Conservation (phyloP, 108 stramenopile genomes). For the Tribonema minus region DNA sequence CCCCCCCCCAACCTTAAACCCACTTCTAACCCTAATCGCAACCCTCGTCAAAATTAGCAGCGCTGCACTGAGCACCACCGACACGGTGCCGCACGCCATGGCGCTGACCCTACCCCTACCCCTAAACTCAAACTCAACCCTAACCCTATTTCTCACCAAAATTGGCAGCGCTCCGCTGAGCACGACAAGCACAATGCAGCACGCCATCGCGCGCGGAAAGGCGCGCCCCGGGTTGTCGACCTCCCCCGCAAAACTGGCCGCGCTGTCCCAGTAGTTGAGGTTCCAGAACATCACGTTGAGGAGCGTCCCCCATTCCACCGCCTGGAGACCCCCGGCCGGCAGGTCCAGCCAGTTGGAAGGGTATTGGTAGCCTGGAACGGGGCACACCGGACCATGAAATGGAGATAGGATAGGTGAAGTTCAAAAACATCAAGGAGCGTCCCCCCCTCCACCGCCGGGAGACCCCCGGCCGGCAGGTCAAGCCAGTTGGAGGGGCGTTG, state of each 20-base stretch:
- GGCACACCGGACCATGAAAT: constrained; percentile 75
- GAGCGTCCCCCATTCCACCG: constrained; percentile 77
- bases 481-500: constrained; percentile 74
- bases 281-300: constrained; percentile 93
- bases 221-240: constrained; percentile 67
- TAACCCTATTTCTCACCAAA: too few relatives aligned
- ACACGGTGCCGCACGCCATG: too few relatives aligned
- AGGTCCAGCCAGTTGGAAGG: constrained; percentile 71
- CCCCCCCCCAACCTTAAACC: too few relatives aligned
- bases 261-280: constrained; percentile 80
- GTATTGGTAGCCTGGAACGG: constrained; percentile 51
- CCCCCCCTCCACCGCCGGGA: constrained; percentile 77
- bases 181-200: constrained; percentile 63
- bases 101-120: too few relatives aligned
- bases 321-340: constrained; percentile 65
- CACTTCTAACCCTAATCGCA: too few relatives aligned
- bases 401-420: constrained; percentile 84
- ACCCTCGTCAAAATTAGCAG: too few relatives aligned
- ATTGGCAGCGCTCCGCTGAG: constrained; percentile 73
- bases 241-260: constrained; percentile 77
- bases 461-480: constrained; percentile 58
- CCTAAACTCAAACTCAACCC: too few relatives aligned
- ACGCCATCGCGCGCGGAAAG: constrained; percentile 72
- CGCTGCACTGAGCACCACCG: too few relatives aligned
- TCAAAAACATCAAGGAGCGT: constrained; percentile 86